phyloP scores from a whole-genome alignment of 768 basidiomycete species.

The Crassisporium funariophilum region DNA sequence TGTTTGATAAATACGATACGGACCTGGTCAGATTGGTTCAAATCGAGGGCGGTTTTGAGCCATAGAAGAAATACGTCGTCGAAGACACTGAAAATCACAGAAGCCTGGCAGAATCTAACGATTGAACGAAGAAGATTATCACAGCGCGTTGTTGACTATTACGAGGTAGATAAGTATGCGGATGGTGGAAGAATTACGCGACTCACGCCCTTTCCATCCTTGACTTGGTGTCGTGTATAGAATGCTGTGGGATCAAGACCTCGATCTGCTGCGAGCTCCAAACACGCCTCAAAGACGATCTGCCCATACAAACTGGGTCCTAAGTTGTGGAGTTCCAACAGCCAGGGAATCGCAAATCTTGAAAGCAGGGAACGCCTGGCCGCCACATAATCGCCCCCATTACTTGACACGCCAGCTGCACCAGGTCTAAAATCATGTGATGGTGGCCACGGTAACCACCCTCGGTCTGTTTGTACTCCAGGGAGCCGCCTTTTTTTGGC shows the following conservation, averaged over 20 bases:
- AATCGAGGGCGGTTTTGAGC: constrained; percentile 48
- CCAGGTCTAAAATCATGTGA: constrained; percentile 36
- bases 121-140: constrained; percentile 54
- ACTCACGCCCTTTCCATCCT: constrained; percentile 6
- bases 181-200: not conserved
- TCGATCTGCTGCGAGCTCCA: constrained; percentile 40
- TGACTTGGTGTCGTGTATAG: not conserved
- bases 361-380: constrained; percentile 53
- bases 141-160: constrained; percentile 25
- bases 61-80: constrained; percentile 62
- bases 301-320: constrained; percentile 54
- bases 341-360: constrained; percentile 67
- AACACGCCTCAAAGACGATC: constrained; percentile 55
- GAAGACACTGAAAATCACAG: constrained; percentile 57
- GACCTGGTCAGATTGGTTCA: constrained; percentile 42
- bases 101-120: constrained; percentile 53
- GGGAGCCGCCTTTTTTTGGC: constrained; percentile 60
- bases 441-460: constrained; percentile 59
- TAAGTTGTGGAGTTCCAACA: constrained; percentile 66
- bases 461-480: constrained; percentile 54
- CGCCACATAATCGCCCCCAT: constrained; percentile 73
- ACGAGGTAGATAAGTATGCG: not conserved
- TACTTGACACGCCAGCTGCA: constrained; percentile 45
- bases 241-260: not conserved
- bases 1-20: constrained; percentile 6